A percentile compares a stretch with the other conserved stretches of the same genome.
Conservation (phyloP, 2,329 filamentous ascomycete genomes). For the Cercospora sp. region DNA sequence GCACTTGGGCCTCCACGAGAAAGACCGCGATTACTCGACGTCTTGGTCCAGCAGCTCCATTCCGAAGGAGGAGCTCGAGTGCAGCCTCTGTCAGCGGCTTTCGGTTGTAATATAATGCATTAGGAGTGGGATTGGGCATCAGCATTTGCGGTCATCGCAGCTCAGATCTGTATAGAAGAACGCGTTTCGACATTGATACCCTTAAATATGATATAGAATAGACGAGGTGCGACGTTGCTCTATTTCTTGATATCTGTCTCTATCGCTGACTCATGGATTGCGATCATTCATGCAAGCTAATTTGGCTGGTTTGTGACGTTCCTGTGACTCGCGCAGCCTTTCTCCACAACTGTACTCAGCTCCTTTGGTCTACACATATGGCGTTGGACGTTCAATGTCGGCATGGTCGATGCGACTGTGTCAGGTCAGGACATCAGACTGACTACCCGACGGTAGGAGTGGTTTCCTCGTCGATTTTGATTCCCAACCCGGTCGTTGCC, state of each 20-base stretch:
- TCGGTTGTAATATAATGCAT: background rate
- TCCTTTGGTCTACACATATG: background rate
- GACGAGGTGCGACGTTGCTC: background rate
- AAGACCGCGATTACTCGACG: background rate
- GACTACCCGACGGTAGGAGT: conserved; percentile 13
- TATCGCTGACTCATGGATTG: background rate
- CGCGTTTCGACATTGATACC: background rate
- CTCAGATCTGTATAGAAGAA: background rate
- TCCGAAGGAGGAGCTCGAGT: background rate
- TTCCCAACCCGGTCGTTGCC: conserved; percentile 46
- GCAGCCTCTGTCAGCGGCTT: background rate
- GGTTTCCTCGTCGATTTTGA: conserved; percentile 24
- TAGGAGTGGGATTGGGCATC: background rate
- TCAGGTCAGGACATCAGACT: background rate
- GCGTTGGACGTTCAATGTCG: background rate
- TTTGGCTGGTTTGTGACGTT: background rate
- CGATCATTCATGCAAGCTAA: background rate
- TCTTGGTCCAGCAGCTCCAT: background rate
- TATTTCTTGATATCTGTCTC: background rate
- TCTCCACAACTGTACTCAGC: background rate
- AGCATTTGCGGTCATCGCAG: background rate
- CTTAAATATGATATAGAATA: background rate
- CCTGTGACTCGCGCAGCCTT: background rate
- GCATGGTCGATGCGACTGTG: background rate
- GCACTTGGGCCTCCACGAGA: conserved; percentile 9